Base-by-base conservation (phyloP, 2,329 filamentous ascomycete genomes). In the Teratosphaeria gauchensis region DNA sequence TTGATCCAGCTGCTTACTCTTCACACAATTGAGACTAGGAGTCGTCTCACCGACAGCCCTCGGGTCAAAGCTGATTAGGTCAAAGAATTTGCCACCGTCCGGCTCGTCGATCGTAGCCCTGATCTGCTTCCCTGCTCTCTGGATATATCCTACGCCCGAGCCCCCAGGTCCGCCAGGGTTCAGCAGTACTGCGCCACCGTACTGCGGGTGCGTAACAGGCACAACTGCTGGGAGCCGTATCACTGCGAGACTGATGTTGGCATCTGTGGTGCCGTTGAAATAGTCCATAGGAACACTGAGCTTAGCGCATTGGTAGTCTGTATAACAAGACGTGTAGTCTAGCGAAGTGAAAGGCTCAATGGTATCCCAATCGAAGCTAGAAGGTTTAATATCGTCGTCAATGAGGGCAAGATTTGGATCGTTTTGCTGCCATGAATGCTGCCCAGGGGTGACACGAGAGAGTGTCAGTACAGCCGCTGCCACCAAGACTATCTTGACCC, bases 201-300 rank as follows among this genome's bases (percentile, higher is more conserved):
- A 77, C 5, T 55, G 19, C 52, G 61, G 66, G 65, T 81, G 75
- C 1, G 73, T 71, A 12, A 73, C 66, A 0, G 68, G 61, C 0
- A 77, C 69, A 16, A 65, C 74, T 4, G 78, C 78, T 0, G 80
- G 77, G 7, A 76, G 69, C 31, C 75, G 75, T n/a, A 76, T 72
- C 9, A 82, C 67, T 3, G 78, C 78, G 30, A 82, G 62, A 1
- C 71, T 71, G 21, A 78, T 69, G 60, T 51, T 71, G 42, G 38
- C 62, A 21, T 69, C 64, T 42, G 75, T 70, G 0, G 66, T 64
- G 4, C 68, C 67, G 33, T 76, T 72, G 68, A 76, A 79, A 55
- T 65, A 68, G 58, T 75, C 77, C 66, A 82, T 74, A 0, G 79
- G 80, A 0, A 81, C 72, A 53, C 76, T 69, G 3, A 82, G 67